Evolutionary conservation across 495 filamentous ascomycete species (phyloP).

Genomic region (Lasiosphaeria ovina): DNA sequence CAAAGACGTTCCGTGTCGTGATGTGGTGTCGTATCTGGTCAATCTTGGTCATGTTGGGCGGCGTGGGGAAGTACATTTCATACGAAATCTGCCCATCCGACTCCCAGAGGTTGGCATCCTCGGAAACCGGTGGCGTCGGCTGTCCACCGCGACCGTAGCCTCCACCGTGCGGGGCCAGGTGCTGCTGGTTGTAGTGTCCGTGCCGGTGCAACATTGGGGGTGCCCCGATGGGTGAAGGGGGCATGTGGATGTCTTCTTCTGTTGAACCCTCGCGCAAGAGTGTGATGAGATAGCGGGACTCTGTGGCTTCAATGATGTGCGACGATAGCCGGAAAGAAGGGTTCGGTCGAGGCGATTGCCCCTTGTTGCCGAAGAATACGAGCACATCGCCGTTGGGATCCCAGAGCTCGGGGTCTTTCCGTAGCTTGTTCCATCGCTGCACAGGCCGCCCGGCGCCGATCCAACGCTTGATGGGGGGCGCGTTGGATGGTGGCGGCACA

Average conservation of each 20-base stretch:
- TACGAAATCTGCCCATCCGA: slow-evolving; percentile 55
- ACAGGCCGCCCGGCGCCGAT: slow-evolving; percentile 44
- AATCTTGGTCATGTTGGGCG: slow-evolving; percentile 40
- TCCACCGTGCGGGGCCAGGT: slow-evolving; percentile 24
- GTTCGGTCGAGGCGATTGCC: slow-evolving; percentile 41
- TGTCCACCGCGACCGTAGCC: slow-evolving; percentile 31
- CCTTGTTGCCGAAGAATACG: slow-evolving; percentile 52
- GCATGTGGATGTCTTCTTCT: slow-evolving; percentile 41
- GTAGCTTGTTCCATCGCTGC: slow-evolving; percentile 54
- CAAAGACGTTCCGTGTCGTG: slow-evolving; percentile 64
- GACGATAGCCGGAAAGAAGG: slow-evolving; percentile 59
- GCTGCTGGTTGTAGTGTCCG: slow-evolving; percentile 31
- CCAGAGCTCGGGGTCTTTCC: slow-evolving; percentile 63
- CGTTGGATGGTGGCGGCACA: slow-evolving; percentile 26
- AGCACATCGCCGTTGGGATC: slow-evolving; percentile 61
- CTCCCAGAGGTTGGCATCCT: slow-evolving; percentile 40
- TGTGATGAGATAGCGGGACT: slow-evolving; percentile 51
- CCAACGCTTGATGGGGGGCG: slow-evolving; percentile 50
- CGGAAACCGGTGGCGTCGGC: slow-evolving; percentile 45
- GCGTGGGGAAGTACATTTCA: slow-evolving; percentile 57
- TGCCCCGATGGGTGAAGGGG: slow-evolving; percentile 44
- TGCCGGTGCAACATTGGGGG: slow-evolving; percentile 41
- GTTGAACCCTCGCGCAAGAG: slow-evolving; percentile 53
- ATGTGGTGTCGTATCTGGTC: slow-evolving; percentile 54
- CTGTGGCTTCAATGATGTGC: slow-evolving; percentile 53